Evolutionary conservation across 2,329 filamentous ascomycete genomes (phyloP).

Genomic region (Biscogniauxia mediterranea): DNA sequence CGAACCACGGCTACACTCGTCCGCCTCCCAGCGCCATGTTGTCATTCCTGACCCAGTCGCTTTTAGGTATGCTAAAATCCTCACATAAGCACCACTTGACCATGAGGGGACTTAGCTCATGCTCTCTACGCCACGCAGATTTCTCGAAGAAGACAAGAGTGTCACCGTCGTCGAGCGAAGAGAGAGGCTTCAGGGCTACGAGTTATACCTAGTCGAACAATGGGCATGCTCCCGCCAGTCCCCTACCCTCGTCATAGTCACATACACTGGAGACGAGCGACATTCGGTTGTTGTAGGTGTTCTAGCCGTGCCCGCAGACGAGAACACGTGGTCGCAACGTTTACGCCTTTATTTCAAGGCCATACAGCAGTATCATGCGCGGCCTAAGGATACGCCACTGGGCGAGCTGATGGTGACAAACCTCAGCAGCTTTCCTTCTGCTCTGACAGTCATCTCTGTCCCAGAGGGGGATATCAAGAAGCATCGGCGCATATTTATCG

Average conservation of each 20-base stretch:
- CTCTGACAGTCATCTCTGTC: constrained; percentile 85
- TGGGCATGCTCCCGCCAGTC: constrained; percentile 93
- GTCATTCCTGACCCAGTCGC: constrained; percentile 60
- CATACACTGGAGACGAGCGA: constrained; percentile 83
- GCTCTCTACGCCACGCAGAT: constrained; percentile 42
- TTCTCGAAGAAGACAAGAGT: constrained; percentile 80
- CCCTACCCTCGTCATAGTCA: constrained; percentile 87
- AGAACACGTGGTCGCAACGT: constrained; percentile 74
- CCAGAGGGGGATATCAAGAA: constrained; percentile 81
- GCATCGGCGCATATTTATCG: constrained; percentile 80
- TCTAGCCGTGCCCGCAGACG: constrained; percentile 77
- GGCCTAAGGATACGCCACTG: constrained; percentile 75
- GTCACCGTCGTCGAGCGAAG: constrained; percentile 74
- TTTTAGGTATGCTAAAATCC: constrained; percentile 43
- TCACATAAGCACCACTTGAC: constrained; percentile 2
- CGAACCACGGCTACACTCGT: constrained; percentile 4
- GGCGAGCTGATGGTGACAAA: constrained; percentile 94
- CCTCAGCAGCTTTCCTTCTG: constrained; percentile 85
- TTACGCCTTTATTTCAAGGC: constrained; percentile 83
- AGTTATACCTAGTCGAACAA: constrained; percentile 93
- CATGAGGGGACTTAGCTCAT: background rate
- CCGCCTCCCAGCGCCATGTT: constrained; percentile 41
- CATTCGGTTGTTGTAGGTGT: constrained; percentile 79
- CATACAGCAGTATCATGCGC: constrained; percentile 79
- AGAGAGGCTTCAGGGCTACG: constrained; percentile 74